Percentiles rank a stretch among this genome's conserved stretches.
Evolutionary conservation across 2,329 filamentous ascomycete genomes (phyloP).

Genomic region (Plectosphaerella plurivora): DNA sequence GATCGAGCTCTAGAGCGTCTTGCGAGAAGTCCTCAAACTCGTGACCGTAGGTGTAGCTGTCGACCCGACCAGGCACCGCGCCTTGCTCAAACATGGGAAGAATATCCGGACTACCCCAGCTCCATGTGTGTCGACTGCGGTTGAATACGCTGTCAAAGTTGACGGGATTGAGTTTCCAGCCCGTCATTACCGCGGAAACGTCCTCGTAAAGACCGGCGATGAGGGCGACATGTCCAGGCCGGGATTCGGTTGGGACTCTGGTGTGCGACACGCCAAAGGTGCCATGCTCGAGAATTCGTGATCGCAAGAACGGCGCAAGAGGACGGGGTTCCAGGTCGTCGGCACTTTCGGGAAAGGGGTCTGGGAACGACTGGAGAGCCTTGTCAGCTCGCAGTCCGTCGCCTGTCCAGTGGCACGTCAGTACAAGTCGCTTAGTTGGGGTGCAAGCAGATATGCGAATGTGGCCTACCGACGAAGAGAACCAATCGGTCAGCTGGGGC

Average conservation of each 20-base stretch:
- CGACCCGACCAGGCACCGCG: constrained; percentile 80
- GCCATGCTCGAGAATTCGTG: constrained; percentile 79
- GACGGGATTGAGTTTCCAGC: constrained; percentile 97
- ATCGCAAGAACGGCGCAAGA: constrained; percentile 87
- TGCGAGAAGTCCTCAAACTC: constrained; percentile 89
- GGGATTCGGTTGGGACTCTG: constrained; percentile 91
- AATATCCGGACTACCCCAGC: constrained; percentile 98
- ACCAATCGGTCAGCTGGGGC: constrained; percentile 87
- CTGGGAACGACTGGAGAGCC: constrained; percentile 87
- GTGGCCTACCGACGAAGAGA: constrained; percentile 74
- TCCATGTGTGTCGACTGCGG: constrained; percentile 93
- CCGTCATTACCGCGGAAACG: constrained; percentile 93
- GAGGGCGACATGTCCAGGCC: constrained; percentile 92
- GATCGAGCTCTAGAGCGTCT: constrained; percentile 76
- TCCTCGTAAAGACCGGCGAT: constrained; percentile 97
- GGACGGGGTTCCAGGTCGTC: constrained; percentile 69
- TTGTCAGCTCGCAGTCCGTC: constrained; percentile 97
- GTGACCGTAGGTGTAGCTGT: constrained; percentile 77
- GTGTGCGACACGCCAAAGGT: constrained; percentile 98
- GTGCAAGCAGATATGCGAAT: background rate
- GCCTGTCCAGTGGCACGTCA: constrained; percentile 37
- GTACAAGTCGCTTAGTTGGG: background rate
- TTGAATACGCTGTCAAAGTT: constrained; percentile 99
- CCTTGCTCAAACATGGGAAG: constrained; percentile 94
- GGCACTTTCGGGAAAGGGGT: constrained; percentile 69